phyloP scores from a whole-genome alignment of 805 yeast species.

The Helenozyma rhizophorensis region DNA sequence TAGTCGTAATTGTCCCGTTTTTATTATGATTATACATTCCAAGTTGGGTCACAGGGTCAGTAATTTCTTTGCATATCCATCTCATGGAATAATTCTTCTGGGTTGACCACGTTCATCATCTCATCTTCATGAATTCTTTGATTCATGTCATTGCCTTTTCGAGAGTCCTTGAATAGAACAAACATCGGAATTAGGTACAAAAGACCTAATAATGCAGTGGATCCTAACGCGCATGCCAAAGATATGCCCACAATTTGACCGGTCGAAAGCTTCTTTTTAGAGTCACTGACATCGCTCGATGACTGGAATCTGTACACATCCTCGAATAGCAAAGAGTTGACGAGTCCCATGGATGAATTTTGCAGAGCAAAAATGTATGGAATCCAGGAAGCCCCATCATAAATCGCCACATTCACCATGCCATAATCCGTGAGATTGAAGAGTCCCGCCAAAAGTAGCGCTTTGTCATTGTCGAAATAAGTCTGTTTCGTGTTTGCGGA shows the following conservation, averaged over 20 bases:
- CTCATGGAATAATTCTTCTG: constrained; percentile 41
- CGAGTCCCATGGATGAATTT: constrained; percentile 20
- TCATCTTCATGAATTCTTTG: constrained; percentile 41
- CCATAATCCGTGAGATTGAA: constrained; percentile 51
- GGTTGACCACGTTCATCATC: constrained; percentile 42
- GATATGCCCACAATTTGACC: constrained; percentile 45
- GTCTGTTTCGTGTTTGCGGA: constrained; percentile 25
- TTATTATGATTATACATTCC: not conserved
- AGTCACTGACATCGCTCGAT: constrained; percentile 25
- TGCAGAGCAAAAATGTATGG: constrained; percentile 51
- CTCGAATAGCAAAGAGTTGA: constrained; percentile 29
- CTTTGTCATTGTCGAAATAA: constrained; percentile 40
- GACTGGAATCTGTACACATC: constrained; percentile 34
- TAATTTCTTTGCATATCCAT: constrained; percentile 38
- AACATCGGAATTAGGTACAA: constrained; percentile 38
- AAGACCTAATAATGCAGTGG: constrained; percentile 38
- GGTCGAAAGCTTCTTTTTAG: constrained; percentile 20
- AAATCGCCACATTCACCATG: constrained; percentile 55
- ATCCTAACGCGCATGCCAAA: constrained; percentile 42
- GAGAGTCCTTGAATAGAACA: constrained; percentile 25
- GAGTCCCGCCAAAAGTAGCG: constrained; percentile 56
- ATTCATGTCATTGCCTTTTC: constrained; percentile 16
- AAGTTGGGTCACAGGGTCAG: constrained; percentile 11
- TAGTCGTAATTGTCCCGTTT: too few species aligned
- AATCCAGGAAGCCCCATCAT: constrained; percentile 61